Evolutionary conservation across 345 rosid genomes (phyloP).

Genomic region (Citrus cavaleriei): DNA sequence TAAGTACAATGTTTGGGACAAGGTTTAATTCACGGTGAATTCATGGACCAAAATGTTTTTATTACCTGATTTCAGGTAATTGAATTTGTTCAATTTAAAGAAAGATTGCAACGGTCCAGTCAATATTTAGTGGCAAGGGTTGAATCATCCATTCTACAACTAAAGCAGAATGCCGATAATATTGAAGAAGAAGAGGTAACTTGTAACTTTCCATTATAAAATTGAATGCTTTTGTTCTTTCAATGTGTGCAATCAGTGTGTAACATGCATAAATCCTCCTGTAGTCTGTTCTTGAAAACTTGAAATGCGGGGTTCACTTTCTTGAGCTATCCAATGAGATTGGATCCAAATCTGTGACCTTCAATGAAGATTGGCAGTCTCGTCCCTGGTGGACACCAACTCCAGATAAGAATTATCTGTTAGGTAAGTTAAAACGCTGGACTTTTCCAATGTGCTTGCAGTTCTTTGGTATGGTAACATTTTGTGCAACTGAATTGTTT

Average conservation of each 20-base stretch:
- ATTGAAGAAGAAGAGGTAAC: conserved; percentile 76
- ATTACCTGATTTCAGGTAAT: conserved; percentile 59
- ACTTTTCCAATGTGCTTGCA: neutral
- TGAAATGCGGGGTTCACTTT: conserved; percentile 61
- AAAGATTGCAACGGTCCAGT: conserved; percentile 71
- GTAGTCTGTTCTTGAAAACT: conserved; percentile 67
- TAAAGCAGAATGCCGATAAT: conserved; percentile 72
- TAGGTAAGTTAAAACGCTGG: conserved; percentile 45
- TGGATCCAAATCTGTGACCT: conserved; percentile 59
- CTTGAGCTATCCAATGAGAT: conserved; percentile 81
- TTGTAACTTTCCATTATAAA: conserved; percentile 3
- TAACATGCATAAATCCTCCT: conserved; percentile 16
- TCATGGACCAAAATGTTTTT: conserved; percentile 2
- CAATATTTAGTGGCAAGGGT: conserved; percentile 75
- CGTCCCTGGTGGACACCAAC: conserved; percentile 99
- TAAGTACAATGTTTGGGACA: neutral
- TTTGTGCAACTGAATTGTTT: neutral
- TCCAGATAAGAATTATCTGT: conserved; percentile 71
- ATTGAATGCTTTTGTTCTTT: neutral
- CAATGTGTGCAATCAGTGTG: conserved; percentile 4
- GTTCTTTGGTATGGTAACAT: neutral
- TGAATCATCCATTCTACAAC: conserved; percentile 67
- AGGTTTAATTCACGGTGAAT: neutral
- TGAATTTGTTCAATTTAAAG: conserved; percentile 95
- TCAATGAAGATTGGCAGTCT: conserved; percentile 84